Conservation (phyloP, 176 grass and related monocot species). For the Aegilops tauschii region DNA sequence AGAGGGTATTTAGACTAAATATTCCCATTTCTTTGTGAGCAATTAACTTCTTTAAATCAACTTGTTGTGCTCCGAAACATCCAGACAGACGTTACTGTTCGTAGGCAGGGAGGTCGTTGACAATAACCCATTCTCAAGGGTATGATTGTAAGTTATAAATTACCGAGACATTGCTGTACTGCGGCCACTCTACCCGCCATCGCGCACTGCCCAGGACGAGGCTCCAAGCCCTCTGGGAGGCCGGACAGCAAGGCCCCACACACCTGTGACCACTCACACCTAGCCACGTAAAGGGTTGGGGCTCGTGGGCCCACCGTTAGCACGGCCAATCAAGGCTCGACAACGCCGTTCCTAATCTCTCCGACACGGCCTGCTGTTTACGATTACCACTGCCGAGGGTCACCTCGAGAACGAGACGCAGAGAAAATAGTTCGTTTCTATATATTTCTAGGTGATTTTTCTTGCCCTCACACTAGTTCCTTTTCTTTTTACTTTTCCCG, state of each 20-base stretch:
- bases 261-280: neutral
- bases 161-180: conserved; percentile 4
- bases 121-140: neutral
- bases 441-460: neutral
- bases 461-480: neutral
- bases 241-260: neutral
- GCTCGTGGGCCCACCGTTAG: neutral
- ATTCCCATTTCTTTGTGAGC: neutral
- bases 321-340: conserved; percentile 31
- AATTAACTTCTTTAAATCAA: neutral
- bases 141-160: neutral
- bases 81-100: neutral
- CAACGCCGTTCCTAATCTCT: conserved; percentile 18
- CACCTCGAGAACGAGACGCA: conserved; percentile 13
- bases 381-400: neutral
- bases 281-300: neutral
- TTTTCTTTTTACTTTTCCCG: neutral
- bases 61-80: neutral
- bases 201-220: conserved; percentile 5
- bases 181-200: conserved; percentile 5
- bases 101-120: neutral
- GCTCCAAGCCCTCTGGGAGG: conserved; percentile 23
- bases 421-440: neutral
- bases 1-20: neutral
- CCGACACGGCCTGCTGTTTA: conserved; percentile 30